Conservation (phyloP, 306 rosid species). For the Hippophae gyantsensis region DNA sequence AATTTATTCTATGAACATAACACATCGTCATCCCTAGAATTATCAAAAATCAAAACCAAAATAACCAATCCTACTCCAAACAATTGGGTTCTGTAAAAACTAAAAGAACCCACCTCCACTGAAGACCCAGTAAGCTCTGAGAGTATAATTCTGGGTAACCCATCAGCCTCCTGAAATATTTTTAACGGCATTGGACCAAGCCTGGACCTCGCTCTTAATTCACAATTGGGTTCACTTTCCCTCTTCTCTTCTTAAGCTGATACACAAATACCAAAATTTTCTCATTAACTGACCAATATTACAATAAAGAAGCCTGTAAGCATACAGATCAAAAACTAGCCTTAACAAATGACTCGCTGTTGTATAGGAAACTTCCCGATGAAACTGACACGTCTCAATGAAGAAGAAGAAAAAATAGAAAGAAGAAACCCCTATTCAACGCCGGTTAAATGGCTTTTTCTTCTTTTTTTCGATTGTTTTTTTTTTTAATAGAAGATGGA, state of each 20-base stretch:
- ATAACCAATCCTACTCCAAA: background rate
- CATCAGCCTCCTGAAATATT: constrained; percentile 35
- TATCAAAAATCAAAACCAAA: background rate
- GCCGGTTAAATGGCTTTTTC: too few species aligned
- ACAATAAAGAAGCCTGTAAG: too few species aligned
- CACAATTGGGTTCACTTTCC: constrained; percentile 38
- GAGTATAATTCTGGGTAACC: constrained; percentile 43
- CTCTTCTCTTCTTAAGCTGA: constrained; percentile 42
- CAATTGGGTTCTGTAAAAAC: background rate
- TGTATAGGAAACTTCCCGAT: too few species aligned
- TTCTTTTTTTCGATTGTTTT: too few species aligned
- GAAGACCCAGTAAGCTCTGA: constrained; percentile 63
- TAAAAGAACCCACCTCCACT: constrained; percentile 41
- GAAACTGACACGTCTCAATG: background rate
- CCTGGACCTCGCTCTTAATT: constrained; percentile 18
- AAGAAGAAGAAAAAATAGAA: constrained; percentile 8
- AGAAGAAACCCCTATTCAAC: too few species aligned
- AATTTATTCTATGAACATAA: background rate
- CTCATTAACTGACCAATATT: constrained; percentile 12
- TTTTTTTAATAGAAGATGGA: too few species aligned
- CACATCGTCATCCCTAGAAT: background rate
- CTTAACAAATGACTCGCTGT: too few species aligned
- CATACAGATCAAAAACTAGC: too few species aligned
- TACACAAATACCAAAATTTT: constrained; percentile 15
- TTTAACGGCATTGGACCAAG: constrained; percentile 45